Evolutionary conservation across 2,329 filamentous ascomycete genomes (phyloP), one percentile per base, ranked within the genome.

Genomic region (Venturia carpophila): DNA sequence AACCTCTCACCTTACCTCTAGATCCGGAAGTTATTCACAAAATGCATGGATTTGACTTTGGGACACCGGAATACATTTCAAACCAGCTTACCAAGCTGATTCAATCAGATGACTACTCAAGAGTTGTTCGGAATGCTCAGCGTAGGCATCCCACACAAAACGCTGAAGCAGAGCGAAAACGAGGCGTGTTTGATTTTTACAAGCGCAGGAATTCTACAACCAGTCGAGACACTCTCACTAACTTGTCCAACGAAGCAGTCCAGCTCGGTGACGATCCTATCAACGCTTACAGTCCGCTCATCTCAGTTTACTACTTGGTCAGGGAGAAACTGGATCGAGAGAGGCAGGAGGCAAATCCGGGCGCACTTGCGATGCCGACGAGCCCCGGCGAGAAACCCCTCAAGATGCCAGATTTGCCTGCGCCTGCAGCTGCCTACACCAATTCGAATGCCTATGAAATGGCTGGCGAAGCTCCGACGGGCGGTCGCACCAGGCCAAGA

Each of bases 31-130:
- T 97, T 5, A 85, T 99, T 65, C 85, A 91, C 61, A 92, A 90
- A 70, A 99, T 99, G 94, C 95, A 92, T 30, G 94, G 94, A 2
- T 99, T 99, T 75, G 96, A 97, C 75, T 99, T 97, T 78, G 94
- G 94, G 0, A 84, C 91, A 0, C 84, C 91, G 1, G 92, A 97
- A 64, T 84, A 85, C 65, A 97, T 99, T 72, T 87, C 85, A 65
- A 79, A 85, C 2, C 91, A 97, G 73, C 83, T 99, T 55, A 90
- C 87, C 11, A 90, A 89, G 68, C 84, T 92, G n/a, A 84, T 99
- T 67, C 90, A 95, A 71, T 97, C 92, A 0, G 92, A 96, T 7
- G 93, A 97, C 49, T 99, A 99, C 70, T 91, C 96, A 71, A 86
- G 87, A 66, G 92, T 91, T 6, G 82, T 96, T n/a, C 84, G 86